Evolutionary conservation across 2,329 filamentous ascomycete species (phyloP).

Genomic region (Nemania sp.): DNA sequence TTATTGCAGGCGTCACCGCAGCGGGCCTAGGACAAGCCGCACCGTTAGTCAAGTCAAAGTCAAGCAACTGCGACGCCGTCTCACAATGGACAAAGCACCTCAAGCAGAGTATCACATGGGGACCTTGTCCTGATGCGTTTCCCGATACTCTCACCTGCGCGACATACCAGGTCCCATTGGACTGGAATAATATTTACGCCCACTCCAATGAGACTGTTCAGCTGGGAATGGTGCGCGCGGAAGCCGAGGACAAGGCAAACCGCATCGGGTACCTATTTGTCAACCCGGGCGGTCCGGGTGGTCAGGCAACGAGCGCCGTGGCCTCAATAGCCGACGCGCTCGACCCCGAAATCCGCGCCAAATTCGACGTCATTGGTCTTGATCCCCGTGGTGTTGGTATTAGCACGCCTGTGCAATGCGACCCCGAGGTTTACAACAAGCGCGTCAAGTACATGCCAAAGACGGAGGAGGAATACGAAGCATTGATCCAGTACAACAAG

Average conservation of each 20-base stretch:
- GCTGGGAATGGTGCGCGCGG: conserved; percentile 46
- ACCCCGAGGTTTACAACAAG: conserved; percentile 53
- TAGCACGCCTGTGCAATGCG: conserved; percentile 56
- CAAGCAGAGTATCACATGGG: conserved; percentile 37
- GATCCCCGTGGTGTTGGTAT: conserved; percentile 59
- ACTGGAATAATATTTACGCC: conserved; percentile 42
- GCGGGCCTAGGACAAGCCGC: conserved; percentile 30
- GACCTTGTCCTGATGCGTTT: conserved; percentile 33
- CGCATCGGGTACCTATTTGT: conserved; percentile 55
- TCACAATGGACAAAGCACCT: conserved; percentile 29
- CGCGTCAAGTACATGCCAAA: conserved; percentile 53
- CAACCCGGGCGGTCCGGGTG: conserved; percentile 58
- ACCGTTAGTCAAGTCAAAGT: conserved; percentile 2
- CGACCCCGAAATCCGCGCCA: conserved; percentile 45
- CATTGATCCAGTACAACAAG: conserved; percentile 55
- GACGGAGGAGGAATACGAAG: conserved; percentile 53
- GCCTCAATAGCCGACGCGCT: conserved; percentile 36
- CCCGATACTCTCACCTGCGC: conserved; percentile 44
- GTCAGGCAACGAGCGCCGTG: conserved; percentile 46
- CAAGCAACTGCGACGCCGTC: conserved; percentile 5
- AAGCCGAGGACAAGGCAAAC: conserved; percentile 42
- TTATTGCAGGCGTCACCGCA: conserved; percentile 22
- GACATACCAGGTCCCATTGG: conserved; percentile 46
- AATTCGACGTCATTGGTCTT: conserved; percentile 58
- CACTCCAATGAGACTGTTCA: conserved; percentile 44